phyloP scores from a whole-genome alignment of 768 basidiomycete genomes.

The button mushroom (Agaricus bisporus) region DNA sequence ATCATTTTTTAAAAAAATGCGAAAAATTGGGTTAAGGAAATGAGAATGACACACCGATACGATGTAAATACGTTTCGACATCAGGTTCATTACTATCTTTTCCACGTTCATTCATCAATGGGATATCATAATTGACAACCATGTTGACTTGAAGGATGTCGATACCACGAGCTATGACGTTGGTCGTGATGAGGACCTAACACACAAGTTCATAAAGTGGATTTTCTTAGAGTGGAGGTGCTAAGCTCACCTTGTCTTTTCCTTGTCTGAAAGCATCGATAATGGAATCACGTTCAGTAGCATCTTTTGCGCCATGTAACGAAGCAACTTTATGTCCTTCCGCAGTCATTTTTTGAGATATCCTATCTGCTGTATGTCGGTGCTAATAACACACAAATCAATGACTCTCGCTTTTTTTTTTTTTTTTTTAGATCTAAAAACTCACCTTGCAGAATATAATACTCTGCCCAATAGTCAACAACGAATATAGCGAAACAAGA shows the following conservation, averaged over 20 bases:
- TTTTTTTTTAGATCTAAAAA: constrained; percentile 7
- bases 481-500: constrained; percentile 80
- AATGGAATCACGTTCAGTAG: constrained; percentile 80
- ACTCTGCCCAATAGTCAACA: constrained; percentile 94
- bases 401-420: neutral
- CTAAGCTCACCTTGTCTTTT: constrained; percentile 93
- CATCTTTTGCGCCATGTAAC: constrained; percentile 91
- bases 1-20: too few relatives aligned
- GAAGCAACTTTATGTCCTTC: constrained; percentile 98
- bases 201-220: neutral
- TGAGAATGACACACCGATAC: constrained; percentile 60
- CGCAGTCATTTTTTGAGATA: constrained; percentile 81
- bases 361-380: constrained; percentile 88
- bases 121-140: constrained; percentile 99
- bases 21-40: neutral
- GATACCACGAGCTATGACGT: constrained; percentile 97
- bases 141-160: constrained; percentile 99
- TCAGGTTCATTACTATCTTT: constrained; percentile 65
- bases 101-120: constrained; percentile 72
- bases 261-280: constrained; percentile 97
- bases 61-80: constrained; percentile 95
- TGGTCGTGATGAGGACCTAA: constrained; percentile 87
- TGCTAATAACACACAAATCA: constrained; percentile 38
- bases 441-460: constrained; percentile 96
- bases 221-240: neutral